Base-by-base conservation (phyloP, 805 yeast genomes). In the Grigorovia humatica region DNA sequence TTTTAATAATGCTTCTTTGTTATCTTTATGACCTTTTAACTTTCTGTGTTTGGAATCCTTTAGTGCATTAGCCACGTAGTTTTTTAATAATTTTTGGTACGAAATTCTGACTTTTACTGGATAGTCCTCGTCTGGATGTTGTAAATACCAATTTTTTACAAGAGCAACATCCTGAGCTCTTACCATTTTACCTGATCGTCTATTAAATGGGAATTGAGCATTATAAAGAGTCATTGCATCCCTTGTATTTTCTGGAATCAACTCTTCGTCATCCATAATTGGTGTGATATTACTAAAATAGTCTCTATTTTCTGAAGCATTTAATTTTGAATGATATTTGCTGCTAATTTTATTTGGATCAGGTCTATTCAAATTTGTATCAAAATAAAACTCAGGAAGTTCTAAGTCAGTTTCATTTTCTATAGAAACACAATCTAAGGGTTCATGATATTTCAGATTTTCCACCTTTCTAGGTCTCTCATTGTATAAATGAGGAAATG, bases 101-200 rank as follows among this genome's bases (percentile, higher is more conserved):
- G 98, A 90, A 1, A 89, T 80, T 44, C 90, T 77, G 0, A 87
- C 88, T 63, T 93, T 93, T 9, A 81, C 77, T 0, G 90, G 89
- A 51, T 77, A 74, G 6, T 74, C 75, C 9, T 76, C 72, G 17
- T 80, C 75, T 1, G 90, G 83, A 52, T 80, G 82, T 51, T 84
- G 83, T 45, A 79, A 68, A 62, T 86, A 90, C 96, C 96, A 88
- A 27, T 75, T 71, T 65, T 93, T 93, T 7, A 86, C 73, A 2
- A 93, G 67, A 0, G 96, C 81, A 15, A 90, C 95, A 68, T 93
- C 98, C 63, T 93, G 86, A 1, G 98, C 91, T 56, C 97, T 75
- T 0, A 80, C 80, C 61, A 76, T 88, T 20, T 66, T 70, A 0
- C 95, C 96, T 38, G 82, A 77, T 30, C 88, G 78, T 43, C 79